phyloP scores from a whole-genome alignment of 2,329 filamentous ascomycete genomes.

The Beauveria caledonica region DNA sequence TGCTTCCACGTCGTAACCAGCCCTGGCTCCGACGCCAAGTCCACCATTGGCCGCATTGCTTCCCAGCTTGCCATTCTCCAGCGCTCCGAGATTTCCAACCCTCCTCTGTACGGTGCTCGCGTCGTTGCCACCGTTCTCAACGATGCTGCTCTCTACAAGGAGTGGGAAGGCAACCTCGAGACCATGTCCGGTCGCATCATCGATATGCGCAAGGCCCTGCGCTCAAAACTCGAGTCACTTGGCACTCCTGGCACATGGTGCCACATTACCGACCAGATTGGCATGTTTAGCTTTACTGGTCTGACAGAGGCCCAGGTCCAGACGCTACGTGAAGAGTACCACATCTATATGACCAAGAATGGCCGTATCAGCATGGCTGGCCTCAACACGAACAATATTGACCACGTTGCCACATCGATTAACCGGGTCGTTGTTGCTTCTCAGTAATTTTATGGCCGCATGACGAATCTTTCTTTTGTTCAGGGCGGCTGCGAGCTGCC shows the following conservation, averaged over 20 bases:
- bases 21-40: conserved; percentile 57
- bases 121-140: conserved; percentile 83
- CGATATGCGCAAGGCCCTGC: conserved; percentile 74
- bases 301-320: conserved; percentile 65
- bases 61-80: conserved; percentile 91
- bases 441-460: conserved; percentile 14
- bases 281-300: conserved; percentile 97
- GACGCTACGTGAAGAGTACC: conserved; percentile 59
- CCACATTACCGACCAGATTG: conserved; percentile 97
- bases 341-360: conserved; percentile 95
- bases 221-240: conserved; percentile 72
- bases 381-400: conserved; percentile 84
- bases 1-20: conserved; percentile 90
- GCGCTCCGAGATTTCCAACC: conserved; percentile 95
- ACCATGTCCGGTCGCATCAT: conserved; percentile 97
- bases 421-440: conserved; percentile 61
- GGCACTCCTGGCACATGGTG: conserved; percentile 88
- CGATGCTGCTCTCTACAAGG: conserved; percentile 67
- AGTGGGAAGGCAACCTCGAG: conserved; percentile 87
- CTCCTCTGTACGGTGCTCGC: conserved; percentile 85
- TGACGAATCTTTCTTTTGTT: not conserved
- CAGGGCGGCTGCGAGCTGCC: not conserved
- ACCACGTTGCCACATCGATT: conserved; percentile 86
- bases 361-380: conserved; percentile 97
- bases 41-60: conserved; percentile 57